Evolutionary conservation across 75 land plant species (phyloP), one percentile per base, ranked within the genome.

Genomic region (Selaginella moellendorffii): DNA sequence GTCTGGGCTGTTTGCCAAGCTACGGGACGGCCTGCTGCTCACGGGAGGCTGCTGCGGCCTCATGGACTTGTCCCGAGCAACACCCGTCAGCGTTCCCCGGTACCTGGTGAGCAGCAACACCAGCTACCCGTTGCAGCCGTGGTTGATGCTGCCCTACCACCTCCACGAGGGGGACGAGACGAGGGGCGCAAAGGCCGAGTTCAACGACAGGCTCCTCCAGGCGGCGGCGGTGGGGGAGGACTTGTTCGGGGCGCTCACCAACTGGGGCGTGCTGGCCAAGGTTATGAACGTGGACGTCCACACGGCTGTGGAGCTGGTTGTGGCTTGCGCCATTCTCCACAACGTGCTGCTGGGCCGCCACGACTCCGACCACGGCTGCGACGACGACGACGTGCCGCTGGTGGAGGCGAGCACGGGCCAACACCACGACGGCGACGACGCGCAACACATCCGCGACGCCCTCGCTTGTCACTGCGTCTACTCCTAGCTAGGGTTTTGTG

Each of bases 111-210:
- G 86, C 0, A 65, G 64, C 65, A n/a, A n/a, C n/a, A 70, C 65
- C 5, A 70, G 42, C 0, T 80, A 82, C 30, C 79, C 75, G 54
- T 51, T 82, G 56, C 66, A 78, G 14, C 86, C 86, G 0, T 85
- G 89, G 89, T 64, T 85, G 21, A 73, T 82, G 79, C 77, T 82
- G 0, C 85, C 83, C 0, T 82, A n/a, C n/a, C n/a, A n/a, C n/a
- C n/a, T n/a, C n/a, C n/a, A 68, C 61, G 61, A 12, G 0, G 74
- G 77, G 23, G 64, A 75, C 0, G 31, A 10, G 0, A n/a, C 51
- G 0, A 62, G 62, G 0, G 79, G 82, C 0, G 2, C 1, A 26
- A 79, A 83, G 24, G 77, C 69, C 73, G 65, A 72, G 24, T 85
- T 85, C 69, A 83, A 85, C 30, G 27, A 31, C 2, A 74, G 52